A percentile compares a stretch with the other conserved stretches of the same genome.
Conservation (phyloP, 2,329 filamentous ascomycete species). For the Dendryphion nanum region DNA sequence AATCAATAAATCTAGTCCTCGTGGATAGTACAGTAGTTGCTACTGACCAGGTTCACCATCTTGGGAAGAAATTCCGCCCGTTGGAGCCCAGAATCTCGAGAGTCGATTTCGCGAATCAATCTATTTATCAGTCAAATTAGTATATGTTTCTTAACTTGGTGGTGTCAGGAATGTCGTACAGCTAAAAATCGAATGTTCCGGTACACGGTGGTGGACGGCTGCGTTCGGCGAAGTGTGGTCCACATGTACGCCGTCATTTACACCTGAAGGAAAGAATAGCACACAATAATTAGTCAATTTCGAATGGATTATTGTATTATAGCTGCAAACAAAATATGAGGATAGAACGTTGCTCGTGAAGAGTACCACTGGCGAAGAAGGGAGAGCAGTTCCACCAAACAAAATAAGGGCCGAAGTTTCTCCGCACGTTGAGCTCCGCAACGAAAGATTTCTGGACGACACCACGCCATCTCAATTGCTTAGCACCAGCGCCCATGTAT, state of each 20-base stretch:
- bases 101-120: constrained; percentile 59
- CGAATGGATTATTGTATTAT: no score
- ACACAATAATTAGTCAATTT: constrained; percentile 5
- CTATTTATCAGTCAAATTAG: constrained; percentile 30
- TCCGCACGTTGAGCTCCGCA: constrained; percentile 14
- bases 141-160: constrained; percentile 1
- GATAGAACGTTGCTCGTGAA: background rate
- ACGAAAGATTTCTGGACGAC: constrained; percentile 27
- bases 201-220: constrained; percentile 7
- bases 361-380: constrained; percentile 4
- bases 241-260: constrained; percentile 16
- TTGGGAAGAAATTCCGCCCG: constrained; percentile 62
- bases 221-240: constrained; percentile 14
- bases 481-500: constrained; percentile 24
- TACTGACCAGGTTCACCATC: constrained; percentile 46
- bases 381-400: constrained; percentile 10
- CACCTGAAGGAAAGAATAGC: background rate
- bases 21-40: background rate
- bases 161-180: constrained; percentile 26
- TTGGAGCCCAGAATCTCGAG: constrained; percentile 78
- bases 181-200: constrained; percentile 32
- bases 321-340: no score
- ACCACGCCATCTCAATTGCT: constrained; percentile 21
- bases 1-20: constrained; percentile 9
- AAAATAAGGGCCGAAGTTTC: constrained; percentile 4